A percentile compares a stretch with the other conserved stretches of the same genome.
These are phyloP conservation scores for Thinopyrum obtusiflorum DNA, from an alignment of 202 grass and related monocot genomes.

Conservation along the genomic window DNA sequence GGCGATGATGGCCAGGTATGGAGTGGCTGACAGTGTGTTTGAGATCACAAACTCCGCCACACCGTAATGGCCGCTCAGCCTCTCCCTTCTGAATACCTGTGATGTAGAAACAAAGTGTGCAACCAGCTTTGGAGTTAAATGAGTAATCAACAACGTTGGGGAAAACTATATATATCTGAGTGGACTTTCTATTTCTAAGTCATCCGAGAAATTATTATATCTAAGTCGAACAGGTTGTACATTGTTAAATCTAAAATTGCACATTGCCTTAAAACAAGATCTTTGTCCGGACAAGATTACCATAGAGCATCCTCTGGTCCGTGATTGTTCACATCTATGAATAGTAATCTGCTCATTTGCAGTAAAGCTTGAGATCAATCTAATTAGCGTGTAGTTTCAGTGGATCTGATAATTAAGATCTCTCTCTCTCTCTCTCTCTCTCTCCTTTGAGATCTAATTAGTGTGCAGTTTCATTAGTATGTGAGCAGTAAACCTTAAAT, in stretches of 20 bases:
- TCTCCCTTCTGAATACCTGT: not conserved
- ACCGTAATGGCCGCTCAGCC: too few relatives aligned
- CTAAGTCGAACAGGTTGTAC: not conserved
- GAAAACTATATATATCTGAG: too few relatives aligned
- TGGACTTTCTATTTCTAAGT: not conserved
- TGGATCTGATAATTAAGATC: too few relatives aligned
- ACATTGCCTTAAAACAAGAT: not conserved
- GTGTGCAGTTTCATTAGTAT: too few relatives aligned
- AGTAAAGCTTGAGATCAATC: too few relatives aligned
- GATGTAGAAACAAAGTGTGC: not conserved
- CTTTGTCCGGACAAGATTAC: not conserved
- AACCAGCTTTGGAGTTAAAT: not conserved
- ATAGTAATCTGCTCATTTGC: not conserved
- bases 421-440: too few relatives aligned
- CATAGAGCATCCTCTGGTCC: not conserved
- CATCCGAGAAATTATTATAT: not conserved
- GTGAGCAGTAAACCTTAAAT: too few relatives aligned
- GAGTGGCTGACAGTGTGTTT: too few relatives aligned
- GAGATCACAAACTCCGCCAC: too few relatives aligned
- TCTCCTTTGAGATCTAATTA: too few relatives aligned
- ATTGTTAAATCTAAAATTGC: not conserved
- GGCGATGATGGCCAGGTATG: not conserved
- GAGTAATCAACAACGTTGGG: not conserved
- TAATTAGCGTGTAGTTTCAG: too few relatives aligned
- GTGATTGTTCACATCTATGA: not conserved